These are phyloP conservation scores for Juncus inflexus DNA, from an alignment of 176 grass and related monocot species.

Conservation along the genomic window DNA sequence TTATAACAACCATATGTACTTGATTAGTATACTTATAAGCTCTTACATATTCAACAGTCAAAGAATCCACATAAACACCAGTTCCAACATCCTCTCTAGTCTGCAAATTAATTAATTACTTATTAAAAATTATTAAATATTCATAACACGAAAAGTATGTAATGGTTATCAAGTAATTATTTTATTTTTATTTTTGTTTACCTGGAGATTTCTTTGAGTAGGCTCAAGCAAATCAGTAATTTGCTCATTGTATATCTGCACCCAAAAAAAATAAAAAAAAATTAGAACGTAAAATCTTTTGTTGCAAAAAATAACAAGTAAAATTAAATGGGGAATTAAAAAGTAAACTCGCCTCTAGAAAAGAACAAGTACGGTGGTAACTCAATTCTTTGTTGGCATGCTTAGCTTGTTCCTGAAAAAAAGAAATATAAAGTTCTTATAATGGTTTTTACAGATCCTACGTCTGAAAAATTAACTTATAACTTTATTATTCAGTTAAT, in stretches of 20 bases:
- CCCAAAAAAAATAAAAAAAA: constrained; percentile 9
- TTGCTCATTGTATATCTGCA: constrained; percentile 98
- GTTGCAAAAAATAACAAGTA: no score
- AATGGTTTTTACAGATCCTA: no score
- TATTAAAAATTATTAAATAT: constrained; percentile 6
- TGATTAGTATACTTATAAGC: no score
- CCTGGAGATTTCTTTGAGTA: constrained; percentile 71
- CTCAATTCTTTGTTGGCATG: constrained; percentile 66
- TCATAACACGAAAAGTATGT: neutral
- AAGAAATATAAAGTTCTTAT: no score
- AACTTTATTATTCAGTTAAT: no score
- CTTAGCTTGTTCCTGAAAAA: constrained; percentile 81
- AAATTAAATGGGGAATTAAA: neutral
- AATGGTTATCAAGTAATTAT: no score
- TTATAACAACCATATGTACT: no score
- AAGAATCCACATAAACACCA: constrained; percentile 86
- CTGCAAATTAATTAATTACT: constrained; percentile 52
- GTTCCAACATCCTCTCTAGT: constrained; percentile 93
- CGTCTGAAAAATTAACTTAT: no score
- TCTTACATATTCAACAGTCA: constrained; percentile 83
- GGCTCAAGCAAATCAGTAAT: constrained; percentile 98
- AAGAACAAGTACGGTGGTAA: constrained; percentile 83
- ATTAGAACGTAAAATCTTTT: no score
- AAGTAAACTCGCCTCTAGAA: constrained; percentile 75
- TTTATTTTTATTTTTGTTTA: constrained; percentile 41